phyloP scores from a whole-genome alignment of 2,329 filamentous ascomycete genomes.

The Ceratocystis alfenasii region DNA sequence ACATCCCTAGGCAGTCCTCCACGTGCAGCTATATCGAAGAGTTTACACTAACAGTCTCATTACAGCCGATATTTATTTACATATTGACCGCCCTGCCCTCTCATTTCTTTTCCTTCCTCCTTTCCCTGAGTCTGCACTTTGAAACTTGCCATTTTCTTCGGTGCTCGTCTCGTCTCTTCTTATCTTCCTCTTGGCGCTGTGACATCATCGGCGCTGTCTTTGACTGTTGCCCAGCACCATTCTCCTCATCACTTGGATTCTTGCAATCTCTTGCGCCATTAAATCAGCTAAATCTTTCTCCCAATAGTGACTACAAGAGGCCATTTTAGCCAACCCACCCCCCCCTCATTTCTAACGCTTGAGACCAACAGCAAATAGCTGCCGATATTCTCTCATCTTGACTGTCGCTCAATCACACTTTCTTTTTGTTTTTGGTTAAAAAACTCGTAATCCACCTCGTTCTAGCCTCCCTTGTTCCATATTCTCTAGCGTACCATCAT shows the following conservation, averaged over 20 bases:
- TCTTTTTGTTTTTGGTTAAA: background rate
- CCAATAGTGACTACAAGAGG: no score
- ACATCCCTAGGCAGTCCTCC: conserved; percentile 1
- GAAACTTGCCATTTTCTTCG: conserved; percentile 2
- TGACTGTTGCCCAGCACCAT: no score
- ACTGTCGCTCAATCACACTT: no score
- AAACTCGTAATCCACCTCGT: background rate
- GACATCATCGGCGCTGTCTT: conserved; percentile 11
- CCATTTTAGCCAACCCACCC: no score
- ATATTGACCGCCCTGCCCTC: conserved; percentile 22
- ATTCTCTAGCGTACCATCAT: background rate
- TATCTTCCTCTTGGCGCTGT: conserved; percentile 14
- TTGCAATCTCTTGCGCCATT: background rate
- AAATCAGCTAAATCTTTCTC: no score
- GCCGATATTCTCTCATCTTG: no score
- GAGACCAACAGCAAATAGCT: no score
- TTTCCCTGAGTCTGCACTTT: conserved; percentile 23
- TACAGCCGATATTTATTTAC: background rate
- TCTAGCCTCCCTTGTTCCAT: background rate
- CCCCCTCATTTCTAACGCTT: no score
- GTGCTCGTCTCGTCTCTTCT: conserved; percentile 5
- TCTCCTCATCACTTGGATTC: background rate
- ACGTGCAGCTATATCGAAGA: background rate
- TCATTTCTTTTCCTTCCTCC: conserved; percentile 21
- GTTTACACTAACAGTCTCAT: background rate